Evolutionary conservation across 768 basidiomycete genomes (phyloP).

Genomic region (Royoungia palumana): DNA sequence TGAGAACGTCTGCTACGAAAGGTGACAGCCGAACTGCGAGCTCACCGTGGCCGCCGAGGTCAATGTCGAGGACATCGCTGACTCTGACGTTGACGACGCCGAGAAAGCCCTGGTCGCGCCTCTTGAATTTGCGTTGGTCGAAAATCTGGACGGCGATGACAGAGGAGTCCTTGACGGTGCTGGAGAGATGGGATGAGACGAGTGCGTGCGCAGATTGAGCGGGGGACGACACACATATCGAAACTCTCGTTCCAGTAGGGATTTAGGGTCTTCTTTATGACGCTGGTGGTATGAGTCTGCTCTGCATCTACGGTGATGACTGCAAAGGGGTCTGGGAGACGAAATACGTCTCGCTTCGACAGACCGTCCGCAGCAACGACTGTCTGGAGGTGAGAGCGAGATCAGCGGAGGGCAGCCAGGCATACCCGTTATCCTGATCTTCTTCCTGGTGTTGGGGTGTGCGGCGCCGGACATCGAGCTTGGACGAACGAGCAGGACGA

Average conservation of each 20-base stretch:
- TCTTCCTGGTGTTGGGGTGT: conserved; percentile 48
- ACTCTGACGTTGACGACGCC: conserved; percentile 96
- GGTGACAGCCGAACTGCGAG: conserved; percentile 19
- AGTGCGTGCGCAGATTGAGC: not conserved
- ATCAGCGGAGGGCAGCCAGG: conserved; percentile 3
- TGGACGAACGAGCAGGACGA: conserved; percentile 3
- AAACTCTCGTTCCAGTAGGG: conserved; percentile 99
- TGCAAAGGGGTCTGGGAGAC: conserved; percentile 96
- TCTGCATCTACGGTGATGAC: conserved; percentile 98
- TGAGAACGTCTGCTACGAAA: not conserved
- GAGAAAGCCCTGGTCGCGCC: conserved; percentile 95
- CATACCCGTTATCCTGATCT: conserved; percentile 76
- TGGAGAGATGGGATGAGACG: conserved; percentile 31
- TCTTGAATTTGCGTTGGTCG: conserved; percentile 99
- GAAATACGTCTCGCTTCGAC: conserved; percentile 92
- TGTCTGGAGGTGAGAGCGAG: conserved; percentile 30
- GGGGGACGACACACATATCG: conserved; percentile 68
- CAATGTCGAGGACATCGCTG: conserved; percentile 85
- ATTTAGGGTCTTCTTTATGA: conserved; percentile 93
- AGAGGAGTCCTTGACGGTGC: conserved; percentile 96
- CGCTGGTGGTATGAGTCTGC: conserved; percentile 94
- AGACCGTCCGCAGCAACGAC: conserved; percentile 95
- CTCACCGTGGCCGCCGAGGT: conserved; percentile 90
- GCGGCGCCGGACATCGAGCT: conserved; percentile 23
- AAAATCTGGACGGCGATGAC: conserved; percentile 98